Percentiles rank a stretch among this genome's conserved stretches.
Evolutionary conservation across 371 early-diverging fungal species (phyloP).

Genomic region (Mucor indicus): DNA sequence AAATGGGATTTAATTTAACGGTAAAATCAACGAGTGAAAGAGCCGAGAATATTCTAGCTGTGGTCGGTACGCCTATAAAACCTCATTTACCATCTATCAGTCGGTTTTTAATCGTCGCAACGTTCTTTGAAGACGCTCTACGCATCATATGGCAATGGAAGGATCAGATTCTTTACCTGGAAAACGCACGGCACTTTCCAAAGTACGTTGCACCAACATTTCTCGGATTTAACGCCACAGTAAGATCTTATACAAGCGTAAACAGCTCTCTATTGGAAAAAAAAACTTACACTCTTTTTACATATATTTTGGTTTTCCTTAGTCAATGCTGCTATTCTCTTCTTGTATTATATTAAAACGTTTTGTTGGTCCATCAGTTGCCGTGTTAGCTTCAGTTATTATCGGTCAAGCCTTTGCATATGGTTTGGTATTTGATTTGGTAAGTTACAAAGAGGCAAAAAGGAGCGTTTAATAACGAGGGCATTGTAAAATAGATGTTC

Average conservation of each 20-base stretch:
- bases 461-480: not conserved
- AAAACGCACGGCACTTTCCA: conserved; percentile 21
- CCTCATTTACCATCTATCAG: conserved; percentile 28
- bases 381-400: conserved; percentile 67
- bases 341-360: conserved; percentile 72
- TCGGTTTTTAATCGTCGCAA: conserved; percentile 31
- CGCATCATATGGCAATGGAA: conserved; percentile 33
- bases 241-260: conserved; percentile 14
- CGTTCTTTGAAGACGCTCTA: conserved; percentile 38
- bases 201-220: conserved; percentile 5
- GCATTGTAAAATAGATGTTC: conserved; percentile 47
- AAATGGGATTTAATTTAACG: conserved; percentile 2
- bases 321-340: conserved; percentile 76
- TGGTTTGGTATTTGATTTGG: conserved; percentile 83
- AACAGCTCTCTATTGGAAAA: not conserved
- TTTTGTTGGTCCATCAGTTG: conserved; percentile 74
- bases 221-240: conserved; percentile 61
- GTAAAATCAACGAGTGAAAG: conserved; percentile 29
- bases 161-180: conserved; percentile 23
- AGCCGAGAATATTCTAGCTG: conserved; percentile 75
- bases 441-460: conserved; percentile 1
- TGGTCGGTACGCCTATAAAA: conserved; percentile 75
- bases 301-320: not conserved
- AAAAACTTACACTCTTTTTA: too few species aligned
- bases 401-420: conserved; percentile 84